These are phyloP conservation scores for Beauveria australis DNA, from an alignment of 2,329 filamentous ascomycete genomes.

Conservation along the genomic window DNA sequence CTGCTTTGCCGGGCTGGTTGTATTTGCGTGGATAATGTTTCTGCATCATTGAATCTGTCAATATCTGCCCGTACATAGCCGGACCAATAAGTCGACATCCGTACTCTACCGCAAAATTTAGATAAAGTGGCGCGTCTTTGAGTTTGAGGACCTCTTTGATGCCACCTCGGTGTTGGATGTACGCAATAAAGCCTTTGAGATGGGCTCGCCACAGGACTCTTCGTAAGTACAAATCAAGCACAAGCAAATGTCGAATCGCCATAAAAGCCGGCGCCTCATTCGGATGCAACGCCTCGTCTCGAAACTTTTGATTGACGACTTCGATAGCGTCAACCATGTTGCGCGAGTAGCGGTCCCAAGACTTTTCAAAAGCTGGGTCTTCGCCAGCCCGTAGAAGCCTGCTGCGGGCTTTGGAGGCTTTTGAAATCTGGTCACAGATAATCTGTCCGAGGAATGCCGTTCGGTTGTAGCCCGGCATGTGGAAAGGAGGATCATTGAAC, in stretches of 20 bases:
- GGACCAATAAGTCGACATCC: not conserved
- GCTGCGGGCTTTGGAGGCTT: not conserved
- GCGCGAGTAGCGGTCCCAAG: not conserved
- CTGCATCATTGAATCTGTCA: not conserved
- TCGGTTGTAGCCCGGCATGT: not conserved
- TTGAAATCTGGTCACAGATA: not conserved
- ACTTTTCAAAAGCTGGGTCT: not conserved
- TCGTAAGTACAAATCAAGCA: not conserved
- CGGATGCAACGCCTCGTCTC: not conserved
- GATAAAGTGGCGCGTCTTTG: not conserved
- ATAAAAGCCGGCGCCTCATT: not conserved
- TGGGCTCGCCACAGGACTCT: not conserved
- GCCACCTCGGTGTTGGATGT: not conserved
- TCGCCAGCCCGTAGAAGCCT: not conserved
- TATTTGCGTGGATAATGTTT: constrained; percentile 1
- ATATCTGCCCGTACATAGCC: not conserved
- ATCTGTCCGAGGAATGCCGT: not conserved
- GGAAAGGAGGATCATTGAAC: not conserved
- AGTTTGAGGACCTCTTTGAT: not conserved
- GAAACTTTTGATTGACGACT: not conserved
- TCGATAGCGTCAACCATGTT: not conserved
- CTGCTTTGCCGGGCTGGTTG: not conserved
- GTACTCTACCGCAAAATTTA: not conserved
- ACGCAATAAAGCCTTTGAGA: not conserved
- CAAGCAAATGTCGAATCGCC: not conserved